Conservation (phyloP, 108 stramenopile genomes). For the Skeletonema tropicum region DNA sequence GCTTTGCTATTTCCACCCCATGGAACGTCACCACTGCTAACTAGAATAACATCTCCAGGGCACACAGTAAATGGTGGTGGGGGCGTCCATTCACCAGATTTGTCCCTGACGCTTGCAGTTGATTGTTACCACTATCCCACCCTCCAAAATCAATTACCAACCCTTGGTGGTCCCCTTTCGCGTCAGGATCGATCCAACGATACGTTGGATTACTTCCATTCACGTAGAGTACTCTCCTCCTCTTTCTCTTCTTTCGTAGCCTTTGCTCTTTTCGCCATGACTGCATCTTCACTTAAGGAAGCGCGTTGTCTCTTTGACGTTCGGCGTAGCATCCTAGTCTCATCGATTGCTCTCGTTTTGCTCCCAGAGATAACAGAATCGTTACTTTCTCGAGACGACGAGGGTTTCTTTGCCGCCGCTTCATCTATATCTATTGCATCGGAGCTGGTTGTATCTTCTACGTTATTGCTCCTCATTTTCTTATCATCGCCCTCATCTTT, state of each 20-base stretch:
- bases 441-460: background rate
- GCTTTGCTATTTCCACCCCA: slow-evolving; percentile 6
- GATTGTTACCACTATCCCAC: background rate
- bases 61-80: slow-evolving; percentile 37
- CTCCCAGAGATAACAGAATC: slow-evolving; percentile 18
- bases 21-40: slow-evolving; percentile 50
- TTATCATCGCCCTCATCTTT: background rate
- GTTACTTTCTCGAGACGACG: background rate
- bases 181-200: slow-evolving; percentile 30
- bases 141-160: slow-evolving; percentile 34
- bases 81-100: slow-evolving; percentile 23
- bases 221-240: background rate
- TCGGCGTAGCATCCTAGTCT: slow-evolving; percentile 8
- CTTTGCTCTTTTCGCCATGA: background rate
- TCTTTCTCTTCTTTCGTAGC: background rate
- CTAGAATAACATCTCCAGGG: slow-evolving; percentile 57
- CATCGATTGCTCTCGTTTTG: background rate
- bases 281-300: background rate
- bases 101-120: background rate
- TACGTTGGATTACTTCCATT: slow-evolving; percentile 27
- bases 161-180: slow-evolving; percentile 19
- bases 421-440: background rate
- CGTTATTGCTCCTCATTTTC: no score
- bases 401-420: background rate
- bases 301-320: slow-evolving; percentile 24